Evolutionary conservation across 2,329 filamentous ascomycete genomes (phyloP), one percentile per base, ranked within the genome.

Genomic region (Aureobasidium sp.): DNA sequence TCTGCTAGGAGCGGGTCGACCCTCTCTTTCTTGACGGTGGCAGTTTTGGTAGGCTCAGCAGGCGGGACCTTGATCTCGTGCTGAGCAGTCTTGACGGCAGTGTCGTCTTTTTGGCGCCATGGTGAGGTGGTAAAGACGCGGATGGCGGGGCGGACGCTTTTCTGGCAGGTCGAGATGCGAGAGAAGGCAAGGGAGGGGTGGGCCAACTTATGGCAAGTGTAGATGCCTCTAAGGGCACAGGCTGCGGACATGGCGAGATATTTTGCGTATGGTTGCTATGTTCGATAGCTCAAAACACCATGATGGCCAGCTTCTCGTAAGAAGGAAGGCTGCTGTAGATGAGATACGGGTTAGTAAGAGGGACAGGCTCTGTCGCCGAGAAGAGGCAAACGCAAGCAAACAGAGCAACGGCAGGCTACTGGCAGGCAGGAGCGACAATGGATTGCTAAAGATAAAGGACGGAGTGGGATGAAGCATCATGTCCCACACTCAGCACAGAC

Each of bases 1-100:
- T 88, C 81, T 14, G 82, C 77, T 22, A 89, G 82, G 47, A 92
- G 75, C 34, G 84, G 81, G 8, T 70, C 67, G 34, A 68, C 69
- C 66, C 67, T 70, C 64, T 66, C 67, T 64, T 64, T 72, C 64
- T 70, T 66, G n/a, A 72, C 68, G 42, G 64, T 73, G 66, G 70
- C 75, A 51, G 73, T 70, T 59, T 74, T 72, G 20, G 72, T 64
- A 47, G 67, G 68, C 52, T 74, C 70, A 41, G 69, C 63, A 22
- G 66, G 61, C 53, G 72, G 68, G 14, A 64, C 64, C 48, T 70
- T 69, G 49, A 65, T 65, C 61, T 68, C 65, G 9, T 66, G 63
- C 39, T 69, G 67, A 15, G 68, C 62, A 31, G 66, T 67, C 48
- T 65, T 66, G 64, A 69, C 66, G 49, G 68, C 61, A 9, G 69